These are phyloP conservation scores for Amylostereum chailletii DNA, from an alignment of 1,284 basidiomycete genomes.

Conservation along the genomic window DNA sequence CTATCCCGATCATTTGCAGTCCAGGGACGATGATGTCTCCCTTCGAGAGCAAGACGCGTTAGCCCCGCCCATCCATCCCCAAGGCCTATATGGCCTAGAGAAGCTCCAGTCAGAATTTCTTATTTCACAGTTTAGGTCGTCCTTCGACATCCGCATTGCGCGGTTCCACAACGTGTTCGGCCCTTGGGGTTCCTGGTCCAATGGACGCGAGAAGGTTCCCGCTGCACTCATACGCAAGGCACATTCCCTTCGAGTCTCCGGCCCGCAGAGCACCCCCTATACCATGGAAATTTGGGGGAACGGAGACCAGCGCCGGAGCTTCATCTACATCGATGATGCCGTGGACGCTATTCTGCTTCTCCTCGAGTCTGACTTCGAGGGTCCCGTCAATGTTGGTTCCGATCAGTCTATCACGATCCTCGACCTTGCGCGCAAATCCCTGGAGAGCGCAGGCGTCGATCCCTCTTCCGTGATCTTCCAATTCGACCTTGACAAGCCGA, in stretches of 20 bases:
- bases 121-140: constrained; percentile 22
- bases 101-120: constrained; percentile 45
- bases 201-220: constrained; percentile 50
- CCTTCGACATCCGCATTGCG: constrained; percentile 37
- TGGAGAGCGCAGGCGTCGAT: constrained; percentile 24
- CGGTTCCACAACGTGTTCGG: constrained; percentile 57
- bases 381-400: constrained; percentile 46
- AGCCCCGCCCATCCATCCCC: constrained; percentile 29
- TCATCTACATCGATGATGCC: constrained; percentile 46
- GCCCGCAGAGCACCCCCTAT: constrained; percentile 2
- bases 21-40: constrained; percentile 25
- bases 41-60: constrained; percentile 40
- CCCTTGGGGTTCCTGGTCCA: constrained; percentile 40
- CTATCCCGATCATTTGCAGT: constrained; percentile 40
- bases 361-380: constrained; percentile 24
- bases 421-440: constrained; percentile 35
- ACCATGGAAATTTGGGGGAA: constrained; percentile 50
- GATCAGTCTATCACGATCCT: constrained; percentile 33
- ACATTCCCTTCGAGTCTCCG: constrained; percentile 22
- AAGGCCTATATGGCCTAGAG: constrained; percentile 52
- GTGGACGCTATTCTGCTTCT: constrained; percentile 39
- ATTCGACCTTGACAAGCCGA: constrained; percentile 23
- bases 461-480: constrained; percentile 21
- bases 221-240: constrained; percentile 51
- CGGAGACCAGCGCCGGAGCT: constrained; percentile 43